Evolutionary conservation across 306 rosid species (phyloP), one percentile per base, ranked within the genome.

Genomic region (Castanea mollissima): DNA sequence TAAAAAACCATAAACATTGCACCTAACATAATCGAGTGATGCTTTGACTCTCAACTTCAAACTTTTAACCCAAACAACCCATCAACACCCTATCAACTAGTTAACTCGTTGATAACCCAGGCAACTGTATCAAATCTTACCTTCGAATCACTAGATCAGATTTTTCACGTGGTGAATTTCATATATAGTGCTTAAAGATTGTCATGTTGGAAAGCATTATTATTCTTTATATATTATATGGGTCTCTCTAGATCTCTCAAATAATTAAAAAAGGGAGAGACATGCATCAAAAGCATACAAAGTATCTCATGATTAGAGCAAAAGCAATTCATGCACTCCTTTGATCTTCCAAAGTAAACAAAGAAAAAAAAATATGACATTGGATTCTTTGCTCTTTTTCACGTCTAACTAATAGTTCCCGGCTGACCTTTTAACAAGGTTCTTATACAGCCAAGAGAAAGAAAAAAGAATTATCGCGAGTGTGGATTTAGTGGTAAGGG

Each of bases 261-360:
- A 20, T 19, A 34, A 23, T 25, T 1, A 35, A 11, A 27, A 72
- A 68, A 71, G 51, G 11, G 4, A 27, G 57, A 80, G 68, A 71
- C 81, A 63, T 75, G 77, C 88, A 87, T 90, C 46, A 82, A 90
- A 86, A 90, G 85, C 88, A 84, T 83, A 73, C 73, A 85, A 74
- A 74, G 79, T 83, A 74, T 83, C 81, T 77, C 73, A 84, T 80
- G 41, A 80, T 83, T 81, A 81, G 54, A 68, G 67, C 58, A 86
- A 86, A 85, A 85, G 90, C 82, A 65, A 58, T 85, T 56, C 55
- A 74, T 76, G 85, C 88, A 85, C 78, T 85, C 83, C 87, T 87
- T 88, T 86, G 83, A 49, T 87, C 83, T 82, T 81, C 44, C 73
- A 54, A 79, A 41, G 46, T 8, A 41, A 41, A 8, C 8, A 41